Evolutionary conservation across 1,284 basidiomycete species (phyloP), one percentile per base, ranked within the genome.

Genomic region (Quambalaria eucalypti): DNA sequence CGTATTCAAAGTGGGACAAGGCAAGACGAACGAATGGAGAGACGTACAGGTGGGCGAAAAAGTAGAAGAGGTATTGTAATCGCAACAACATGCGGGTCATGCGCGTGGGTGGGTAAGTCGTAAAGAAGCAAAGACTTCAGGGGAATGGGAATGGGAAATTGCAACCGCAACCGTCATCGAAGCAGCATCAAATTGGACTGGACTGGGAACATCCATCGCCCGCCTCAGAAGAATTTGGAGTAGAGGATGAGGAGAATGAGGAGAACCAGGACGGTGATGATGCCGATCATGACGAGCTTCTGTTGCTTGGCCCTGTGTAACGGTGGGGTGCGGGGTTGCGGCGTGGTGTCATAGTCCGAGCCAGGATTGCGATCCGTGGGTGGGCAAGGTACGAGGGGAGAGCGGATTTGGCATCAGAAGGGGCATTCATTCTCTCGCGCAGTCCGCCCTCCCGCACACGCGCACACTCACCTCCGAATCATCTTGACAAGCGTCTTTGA

Each of bases 401-500:
- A 12, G 36, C 5, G 10, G 10, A 39, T 14, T 3, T 5, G 16
- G 36, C 16, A 39, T 39, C 16, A 39, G 36, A 39, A 39, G 36
- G 36, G 21, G 16, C 3, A 21, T 21, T n/a, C 16, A 10, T 39
- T 21, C 21, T 10, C 3, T 21, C 36, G 36, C 36, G 16, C 16
- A 14, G 10, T 46, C 3, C 21, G 7, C 21, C 42, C 42, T 46
- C 21, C 25, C 12, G 25, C 42, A 8, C 9, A 8, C 16, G 31
- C 31, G 31, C 31, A 21, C 16, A 74, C 80, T 70, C 66, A 83
- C 82, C 80, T 80, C 68, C 79, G 78, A 52, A 84, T 81, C 82
- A 84, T 84, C 69, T 80, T 80, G 66, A 80, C 81, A 33, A 84
- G 71, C 9, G 82, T 84, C 36, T 80, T 80, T 3, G 79, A 79